phyloP scores from a whole-genome alignment of 2,329 filamentous ascomycete species.

The Paecilomyces sp. region DNA sequence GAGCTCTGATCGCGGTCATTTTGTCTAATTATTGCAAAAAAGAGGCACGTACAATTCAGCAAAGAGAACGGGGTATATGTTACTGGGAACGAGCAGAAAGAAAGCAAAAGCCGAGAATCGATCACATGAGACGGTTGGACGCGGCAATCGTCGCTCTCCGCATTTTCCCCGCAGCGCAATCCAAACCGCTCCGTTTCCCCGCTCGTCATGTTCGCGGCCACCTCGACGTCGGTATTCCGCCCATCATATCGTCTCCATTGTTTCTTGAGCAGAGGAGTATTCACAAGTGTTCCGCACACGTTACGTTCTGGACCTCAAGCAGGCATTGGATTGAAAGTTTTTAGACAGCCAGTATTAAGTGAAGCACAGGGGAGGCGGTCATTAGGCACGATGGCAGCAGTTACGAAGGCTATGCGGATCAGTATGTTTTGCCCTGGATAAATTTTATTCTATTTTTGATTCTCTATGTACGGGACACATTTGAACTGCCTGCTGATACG shows the following conservation, averaged over 20 bases:
- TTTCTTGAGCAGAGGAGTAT: background rate
- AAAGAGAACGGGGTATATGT: background rate
- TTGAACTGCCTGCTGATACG: background rate
- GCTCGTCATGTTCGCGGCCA: background rate
- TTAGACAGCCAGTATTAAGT: background rate
- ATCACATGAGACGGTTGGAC: slow-evolving; percentile 28
- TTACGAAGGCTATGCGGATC: background rate
- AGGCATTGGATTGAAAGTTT: background rate
- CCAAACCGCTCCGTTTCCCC: background rate
- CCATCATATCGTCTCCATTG: background rate
- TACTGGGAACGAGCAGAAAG: background rate
- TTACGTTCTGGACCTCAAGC: background rate
- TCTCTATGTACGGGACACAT: background rate
- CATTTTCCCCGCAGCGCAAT: slow-evolving; percentile 1
- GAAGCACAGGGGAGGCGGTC: background rate
- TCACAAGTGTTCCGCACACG: background rate
- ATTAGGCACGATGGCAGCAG: background rate
- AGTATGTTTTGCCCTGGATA: background rate
- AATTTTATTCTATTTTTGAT: background rate
- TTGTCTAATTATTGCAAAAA: background rate
- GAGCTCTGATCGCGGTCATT: slow-evolving; percentile 26
- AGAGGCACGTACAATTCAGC: background rate
- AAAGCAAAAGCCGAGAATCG: background rate
- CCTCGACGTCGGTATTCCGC: background rate
- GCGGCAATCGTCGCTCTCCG: slow-evolving; percentile 39